Conservation (phyloP, 257 asterid genomes). For the Parsonsia alboflavescens region DNA sequence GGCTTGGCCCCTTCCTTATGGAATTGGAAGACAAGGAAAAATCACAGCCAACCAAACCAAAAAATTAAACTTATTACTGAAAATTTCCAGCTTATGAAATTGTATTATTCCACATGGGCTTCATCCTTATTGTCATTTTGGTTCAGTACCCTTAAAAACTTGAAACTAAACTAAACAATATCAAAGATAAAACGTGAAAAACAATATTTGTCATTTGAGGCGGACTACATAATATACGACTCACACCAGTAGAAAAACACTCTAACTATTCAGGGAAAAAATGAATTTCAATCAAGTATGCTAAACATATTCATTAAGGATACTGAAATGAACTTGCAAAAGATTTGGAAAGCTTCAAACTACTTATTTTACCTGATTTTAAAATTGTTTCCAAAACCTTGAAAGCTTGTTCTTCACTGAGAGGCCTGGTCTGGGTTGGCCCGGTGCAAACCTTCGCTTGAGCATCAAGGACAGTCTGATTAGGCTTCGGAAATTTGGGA, state of each 20-base stretch:
- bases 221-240: neutral
- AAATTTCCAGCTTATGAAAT: neutral
- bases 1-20: neutral
- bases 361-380: constrained; percentile 46
- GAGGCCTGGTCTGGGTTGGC: constrained; percentile 92
- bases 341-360: neutral
- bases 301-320: neutral
- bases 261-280: neutral
- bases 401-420: constrained; percentile 78
- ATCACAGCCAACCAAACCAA: neutral
- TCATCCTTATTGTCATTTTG: neutral
- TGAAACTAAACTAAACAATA: neutral
- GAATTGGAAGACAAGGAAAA: neutral
- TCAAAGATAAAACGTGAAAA: neutral
- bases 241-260: neutral
- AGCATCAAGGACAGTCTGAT: constrained; percentile 81
- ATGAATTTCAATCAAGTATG: neutral
- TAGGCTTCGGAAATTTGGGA: constrained; percentile 45
- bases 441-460: constrained; percentile 94
- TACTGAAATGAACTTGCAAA: neutral
- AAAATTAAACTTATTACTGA: neutral
- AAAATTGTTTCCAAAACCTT: constrained; percentile 80
- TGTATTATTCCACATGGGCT: neutral
- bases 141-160: neutral
- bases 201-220: neutral